Percentiles rank a stretch among this genome's conserved stretches.
phyloP scores from a whole-genome alignment of 768 basidiomycete species.

The Ramaria rubella region DNA sequence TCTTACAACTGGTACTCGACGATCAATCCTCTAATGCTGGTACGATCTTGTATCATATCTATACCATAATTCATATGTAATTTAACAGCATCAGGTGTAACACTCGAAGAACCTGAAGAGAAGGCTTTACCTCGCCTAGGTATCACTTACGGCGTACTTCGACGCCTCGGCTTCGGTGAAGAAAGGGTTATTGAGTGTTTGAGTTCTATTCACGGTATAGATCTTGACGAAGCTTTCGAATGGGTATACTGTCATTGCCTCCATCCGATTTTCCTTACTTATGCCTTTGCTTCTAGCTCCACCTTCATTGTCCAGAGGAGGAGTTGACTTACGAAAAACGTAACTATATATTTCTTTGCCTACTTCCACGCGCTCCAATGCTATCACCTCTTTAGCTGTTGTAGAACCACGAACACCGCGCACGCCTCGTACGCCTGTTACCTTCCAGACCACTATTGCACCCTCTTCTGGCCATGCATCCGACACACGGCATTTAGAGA shows the following conservation, averaged over 20 bases:
- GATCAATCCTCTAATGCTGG: slow-evolving; percentile 24
- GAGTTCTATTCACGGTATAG: slow-evolving; percentile 50
- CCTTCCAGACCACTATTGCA: slow-evolving; percentile 3
- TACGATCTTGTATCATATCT: neutral
- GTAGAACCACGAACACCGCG: slow-evolving; percentile 2
- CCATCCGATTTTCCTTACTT: neutral
- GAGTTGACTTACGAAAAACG: slow-evolving; percentile 42
- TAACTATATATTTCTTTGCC: slow-evolving; percentile 17
- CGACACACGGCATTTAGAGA: slow-evolving; percentile 2
- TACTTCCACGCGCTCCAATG: neutral
- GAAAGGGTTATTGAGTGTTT: slow-evolving; percentile 68
- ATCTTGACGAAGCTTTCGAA: slow-evolving; percentile 83
- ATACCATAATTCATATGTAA: slow-evolving; percentile 11
- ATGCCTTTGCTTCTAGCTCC: slow-evolving; percentile 41
- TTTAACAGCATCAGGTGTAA: slow-evolving; percentile 26
- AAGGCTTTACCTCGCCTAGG: slow-evolving; percentile 66
- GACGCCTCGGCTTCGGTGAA: slow-evolving; percentile 70
- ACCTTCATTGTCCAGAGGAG: slow-evolving; percentile 53
- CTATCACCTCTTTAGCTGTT: neutral
- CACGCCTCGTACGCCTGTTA: slow-evolving; percentile 8
- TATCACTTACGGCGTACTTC: slow-evolving; percentile 73
- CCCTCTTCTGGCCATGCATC: neutral
- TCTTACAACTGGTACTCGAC: slow-evolving; percentile 47
- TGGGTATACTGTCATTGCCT: slow-evolving; percentile 55
- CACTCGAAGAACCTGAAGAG: slow-evolving; percentile 56